These are phyloP conservation scores for Cercophora scortea DNA, from an alignment of 495 filamentous ascomycete species.

Conservation along the genomic window DNA sequence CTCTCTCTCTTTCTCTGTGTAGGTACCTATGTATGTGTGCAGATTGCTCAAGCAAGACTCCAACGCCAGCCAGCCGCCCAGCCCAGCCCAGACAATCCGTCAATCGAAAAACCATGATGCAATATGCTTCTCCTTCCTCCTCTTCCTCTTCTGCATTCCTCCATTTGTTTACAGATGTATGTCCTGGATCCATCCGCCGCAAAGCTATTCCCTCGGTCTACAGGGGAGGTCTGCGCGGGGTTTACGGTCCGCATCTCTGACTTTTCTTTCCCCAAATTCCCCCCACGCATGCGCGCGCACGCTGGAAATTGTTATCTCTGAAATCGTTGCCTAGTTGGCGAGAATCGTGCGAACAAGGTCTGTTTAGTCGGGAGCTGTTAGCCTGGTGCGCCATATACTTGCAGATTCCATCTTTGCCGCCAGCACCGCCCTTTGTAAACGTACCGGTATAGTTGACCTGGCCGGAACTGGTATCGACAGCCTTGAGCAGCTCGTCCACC, in stretches of 20 bases:
- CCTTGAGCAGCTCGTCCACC: conserved; percentile 96
- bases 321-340: conserved; percentile 56
- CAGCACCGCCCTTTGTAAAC: conserved; percentile 8
- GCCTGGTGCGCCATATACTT: background rate
- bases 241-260: background rate
- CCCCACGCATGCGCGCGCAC: background rate
- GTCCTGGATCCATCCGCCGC: background rate
- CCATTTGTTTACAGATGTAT: background rate
- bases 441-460: conserved; percentile 95
- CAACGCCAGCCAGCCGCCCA: too few relatives aligned
- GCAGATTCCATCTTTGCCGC: background rate
- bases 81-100: conserved; percentile 6
- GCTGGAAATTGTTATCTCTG: background rate
- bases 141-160: conserved; percentile 8
- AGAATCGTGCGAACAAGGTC: conserved; percentile 92
- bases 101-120: conserved; percentile 11
- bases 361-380: conserved; percentile 19
- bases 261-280: background rate
- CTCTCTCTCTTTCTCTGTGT: too few relatives aligned
- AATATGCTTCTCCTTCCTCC: conserved; percentile 6
- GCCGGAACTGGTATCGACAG: conserved; percentile 84
- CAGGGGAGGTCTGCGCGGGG: too few relatives aligned
- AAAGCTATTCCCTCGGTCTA: background rate
- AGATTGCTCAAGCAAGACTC: conserved; percentile 15
- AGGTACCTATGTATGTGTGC: too few relatives aligned